phyloP scores from a whole-genome alignment of 2,329 filamentous ascomycete genomes.

The Aphanocladium album region DNA sequence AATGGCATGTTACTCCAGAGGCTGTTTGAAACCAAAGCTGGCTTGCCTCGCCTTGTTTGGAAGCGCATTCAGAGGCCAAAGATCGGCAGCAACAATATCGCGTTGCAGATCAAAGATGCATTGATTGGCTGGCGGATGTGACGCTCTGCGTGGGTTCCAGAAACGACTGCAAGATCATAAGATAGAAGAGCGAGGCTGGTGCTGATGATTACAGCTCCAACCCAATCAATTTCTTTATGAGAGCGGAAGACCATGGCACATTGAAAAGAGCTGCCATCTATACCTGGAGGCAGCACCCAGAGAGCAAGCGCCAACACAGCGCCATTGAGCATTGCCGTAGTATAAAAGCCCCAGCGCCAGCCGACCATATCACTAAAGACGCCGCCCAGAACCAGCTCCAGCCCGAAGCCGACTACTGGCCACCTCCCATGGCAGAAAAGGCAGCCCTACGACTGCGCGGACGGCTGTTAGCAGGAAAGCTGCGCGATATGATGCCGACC shows the following conservation, averaged over 20 bases:
- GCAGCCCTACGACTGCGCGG: background rate
- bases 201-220: slow-evolving; percentile 39
- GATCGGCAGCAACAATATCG: slow-evolving; percentile 37
- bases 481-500: slow-evolving; percentile 20
- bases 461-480: too few relatives aligned
- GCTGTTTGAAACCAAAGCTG: slow-evolving; percentile 54
- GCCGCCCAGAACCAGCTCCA: slow-evolving; percentile 39
- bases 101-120: too few relatives aligned
- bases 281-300: background rate
- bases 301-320: background rate
- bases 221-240: slow-evolving; percentile 42
- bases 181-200: slow-evolving; percentile 38
- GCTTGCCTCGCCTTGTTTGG: slow-evolving; percentile 36
- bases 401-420: slow-evolving; percentile 33
- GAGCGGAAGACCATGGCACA: background rate
- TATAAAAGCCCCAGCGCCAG: slow-evolving; percentile 38
- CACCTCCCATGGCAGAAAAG: slow-evolving; percentile 13
- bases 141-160: too few relatives aligned
- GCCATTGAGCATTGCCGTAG: slow-evolving; percentile 14
- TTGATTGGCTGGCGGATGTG: too few relatives aligned
- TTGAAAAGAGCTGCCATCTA: background rate
- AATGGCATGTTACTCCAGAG: slow-evolving; percentile 52
- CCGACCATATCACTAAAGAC: slow-evolving; percentile 36
- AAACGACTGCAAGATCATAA: slow-evolving; percentile 23
- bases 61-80: slow-evolving; percentile 42